Conservation (phyloP, 208 protist genomes). For the Angomonas desouzai region DNA sequence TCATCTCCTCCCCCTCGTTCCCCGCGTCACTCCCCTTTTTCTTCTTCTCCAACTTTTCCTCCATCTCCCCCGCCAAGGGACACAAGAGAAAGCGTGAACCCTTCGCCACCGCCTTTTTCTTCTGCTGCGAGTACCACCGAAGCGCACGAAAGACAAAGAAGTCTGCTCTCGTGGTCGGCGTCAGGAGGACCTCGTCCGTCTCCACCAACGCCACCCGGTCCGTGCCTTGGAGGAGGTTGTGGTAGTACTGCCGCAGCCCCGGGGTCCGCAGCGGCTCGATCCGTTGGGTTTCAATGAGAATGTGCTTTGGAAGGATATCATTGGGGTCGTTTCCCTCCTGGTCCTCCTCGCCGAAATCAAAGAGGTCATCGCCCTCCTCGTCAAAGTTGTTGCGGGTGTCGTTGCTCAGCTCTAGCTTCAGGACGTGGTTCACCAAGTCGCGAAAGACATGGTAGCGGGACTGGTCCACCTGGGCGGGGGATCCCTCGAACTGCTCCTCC, state of each 20-base stretch:
- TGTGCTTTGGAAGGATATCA: constrained; percentile 10
- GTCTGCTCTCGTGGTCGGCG: not conserved
- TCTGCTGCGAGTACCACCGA: not conserved
- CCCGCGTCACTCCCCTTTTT: constrained; percentile 6
- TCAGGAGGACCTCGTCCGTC: not conserved
- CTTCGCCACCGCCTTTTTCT: not conserved
- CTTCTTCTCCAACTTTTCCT: constrained; percentile 2
- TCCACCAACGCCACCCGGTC: not conserved
- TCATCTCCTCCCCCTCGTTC: constrained; percentile 15
- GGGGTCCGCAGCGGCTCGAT: not conserved
- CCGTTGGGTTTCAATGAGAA: constrained; percentile 28
- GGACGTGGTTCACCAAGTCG: constrained; percentile 6
- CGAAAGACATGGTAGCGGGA: not conserved
- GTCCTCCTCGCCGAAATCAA: constrained; percentile 6
- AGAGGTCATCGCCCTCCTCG: constrained; percentile 5
- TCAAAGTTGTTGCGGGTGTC: not conserved
- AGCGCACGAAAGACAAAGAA: not conserved
- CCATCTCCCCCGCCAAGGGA: constrained; percentile 13
- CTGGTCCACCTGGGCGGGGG: not conserved
- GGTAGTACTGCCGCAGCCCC: not conserved
- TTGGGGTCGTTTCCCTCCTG: constrained; percentile 10
- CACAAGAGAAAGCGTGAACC: constrained; percentile 13
- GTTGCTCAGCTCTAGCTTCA: not conserved
- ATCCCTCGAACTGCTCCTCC: not conserved
- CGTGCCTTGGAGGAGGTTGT: not conserved